Conservation (phyloP, 768 basidiomycete species). For the Hypsizygus marmoreus region DNA sequence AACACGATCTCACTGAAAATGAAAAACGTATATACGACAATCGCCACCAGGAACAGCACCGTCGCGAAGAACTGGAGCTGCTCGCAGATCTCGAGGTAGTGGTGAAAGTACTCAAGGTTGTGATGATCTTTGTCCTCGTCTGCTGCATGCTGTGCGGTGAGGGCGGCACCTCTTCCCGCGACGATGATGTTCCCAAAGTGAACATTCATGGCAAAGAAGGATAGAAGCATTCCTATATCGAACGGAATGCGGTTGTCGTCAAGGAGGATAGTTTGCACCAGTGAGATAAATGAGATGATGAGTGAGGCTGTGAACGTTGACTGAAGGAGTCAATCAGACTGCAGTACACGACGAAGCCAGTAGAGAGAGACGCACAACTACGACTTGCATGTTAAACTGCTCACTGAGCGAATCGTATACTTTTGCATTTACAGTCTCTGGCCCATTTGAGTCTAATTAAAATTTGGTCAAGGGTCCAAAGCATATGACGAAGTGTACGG, state of each 20-base stretch:
- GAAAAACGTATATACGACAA: conserved; percentile 28
- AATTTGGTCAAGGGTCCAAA: not conserved
- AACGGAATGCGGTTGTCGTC: conserved; percentile 21
- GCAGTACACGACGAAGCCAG: not conserved
- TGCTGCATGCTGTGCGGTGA: conserved; percentile 21
- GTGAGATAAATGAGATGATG: conserved; percentile 27
- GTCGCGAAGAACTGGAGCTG: conserved; percentile 34
- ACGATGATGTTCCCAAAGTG: conserved; percentile 34
- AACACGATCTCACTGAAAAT: conserved; percentile 30
- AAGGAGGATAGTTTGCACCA: conserved; percentile 24
- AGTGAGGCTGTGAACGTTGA: conserved; percentile 32
- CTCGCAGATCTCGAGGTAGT: conserved; percentile 29
- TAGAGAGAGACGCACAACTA: conserved; percentile 22
- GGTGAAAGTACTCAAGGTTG: conserved; percentile 27
- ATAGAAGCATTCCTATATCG: conserved; percentile 32
- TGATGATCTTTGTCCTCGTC: not conserved
- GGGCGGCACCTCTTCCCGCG: conserved; percentile 27
- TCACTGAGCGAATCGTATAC: conserved; percentile 20
- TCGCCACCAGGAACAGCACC: conserved; percentile 25
- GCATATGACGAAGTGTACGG: no score
- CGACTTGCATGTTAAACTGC: conserved; percentile 30
- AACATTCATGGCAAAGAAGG: conserved; percentile 29
- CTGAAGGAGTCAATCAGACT: conserved; percentile 14
- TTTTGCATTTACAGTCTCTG: conserved; percentile 7
- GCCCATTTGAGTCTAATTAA: not conserved